Evolutionary conservation across 257 asterid genomes (phyloP).

Genomic region (Solanum pennellii): DNA sequence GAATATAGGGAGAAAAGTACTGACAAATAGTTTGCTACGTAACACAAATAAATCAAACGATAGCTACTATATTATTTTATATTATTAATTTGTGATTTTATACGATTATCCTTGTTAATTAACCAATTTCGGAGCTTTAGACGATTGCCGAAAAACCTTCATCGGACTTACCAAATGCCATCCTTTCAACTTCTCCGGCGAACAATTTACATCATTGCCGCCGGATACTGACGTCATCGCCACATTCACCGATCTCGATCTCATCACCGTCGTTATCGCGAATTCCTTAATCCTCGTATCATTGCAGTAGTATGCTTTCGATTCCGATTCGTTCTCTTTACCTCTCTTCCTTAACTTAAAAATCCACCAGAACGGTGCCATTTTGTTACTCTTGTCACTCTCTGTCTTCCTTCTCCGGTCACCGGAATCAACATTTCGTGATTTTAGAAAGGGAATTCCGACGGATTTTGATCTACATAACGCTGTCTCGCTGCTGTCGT

Average conservation of each 20-base stretch:
- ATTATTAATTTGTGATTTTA: no score
- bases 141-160: slow-evolving; percentile 44
- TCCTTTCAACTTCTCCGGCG: slow-evolving; percentile 16
- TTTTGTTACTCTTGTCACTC: slow-evolving; percentile 1
- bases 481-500: slow-evolving; percentile 13
- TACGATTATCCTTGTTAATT: background rate
- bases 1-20: no score
- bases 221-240: slow-evolving; percentile 15
- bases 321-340: background rate
- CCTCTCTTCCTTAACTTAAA: slow-evolving; percentile 24
- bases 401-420: background rate
- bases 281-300: slow-evolving; percentile 35
- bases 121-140: slow-evolving; percentile 27
- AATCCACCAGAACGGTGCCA: slow-evolving; percentile 31
- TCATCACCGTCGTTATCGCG: slow-evolving; percentile 33
- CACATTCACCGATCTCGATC: slow-evolving; percentile 52
- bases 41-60: no score
- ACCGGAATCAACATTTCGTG: background rate
- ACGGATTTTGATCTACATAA: slow-evolving; percentile 62
- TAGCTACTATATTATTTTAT: no score
- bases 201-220: background rate
- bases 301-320: background rate
- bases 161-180: slow-evolving; percentile 57
- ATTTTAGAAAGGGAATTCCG: slow-evolving; percentile 46
- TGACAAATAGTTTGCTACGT: no score